These are phyloP conservation scores for Aegle marmelos DNA, from an alignment of 345 rosid genomes.

Conservation along the genomic window DNA sequence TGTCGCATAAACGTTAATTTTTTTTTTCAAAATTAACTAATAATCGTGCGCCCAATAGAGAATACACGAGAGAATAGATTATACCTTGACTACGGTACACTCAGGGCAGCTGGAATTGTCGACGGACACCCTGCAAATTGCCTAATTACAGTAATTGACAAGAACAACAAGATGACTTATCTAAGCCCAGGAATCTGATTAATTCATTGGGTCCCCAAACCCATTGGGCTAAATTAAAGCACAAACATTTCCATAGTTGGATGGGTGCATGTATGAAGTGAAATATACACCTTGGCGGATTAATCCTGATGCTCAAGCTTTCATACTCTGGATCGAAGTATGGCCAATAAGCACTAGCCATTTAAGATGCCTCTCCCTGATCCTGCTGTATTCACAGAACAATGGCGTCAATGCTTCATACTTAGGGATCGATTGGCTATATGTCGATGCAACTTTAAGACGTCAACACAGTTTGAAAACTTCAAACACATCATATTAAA, in stretches of 20 bases:
- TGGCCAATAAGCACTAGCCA: conserved; percentile 85
- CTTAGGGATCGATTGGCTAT: not conserved
- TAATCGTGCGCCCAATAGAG: too few relatives aligned
- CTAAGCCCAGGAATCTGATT: not conserved
- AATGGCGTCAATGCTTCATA: not conserved
- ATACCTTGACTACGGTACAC: conserved; percentile 78
- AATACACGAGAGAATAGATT: too few relatives aligned
- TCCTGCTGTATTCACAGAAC: not conserved
- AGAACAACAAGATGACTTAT: too few relatives aligned
- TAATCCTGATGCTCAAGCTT: conserved; percentile 78
- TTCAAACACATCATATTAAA: too few relatives aligned
- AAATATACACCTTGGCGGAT: conserved; percentile 80
- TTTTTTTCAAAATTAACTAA: too few relatives aligned
- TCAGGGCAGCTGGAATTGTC: conserved; percentile 73
- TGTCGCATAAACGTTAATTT: not conserved
- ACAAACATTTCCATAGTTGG: too few relatives aligned
- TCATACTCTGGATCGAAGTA: conserved; percentile 97
- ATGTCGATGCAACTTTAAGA: not conserved
- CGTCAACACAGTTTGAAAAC: too few relatives aligned
- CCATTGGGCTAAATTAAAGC: not conserved
- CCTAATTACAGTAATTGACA: not conserved
- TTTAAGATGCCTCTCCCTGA: conserved; percentile 22
- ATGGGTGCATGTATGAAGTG: not conserved
- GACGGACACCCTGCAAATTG: conserved; percentile 71
- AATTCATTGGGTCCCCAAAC: not conserved